Conservation (phyloP, 257 asterid species). For the Ballota nigra region DNA sequence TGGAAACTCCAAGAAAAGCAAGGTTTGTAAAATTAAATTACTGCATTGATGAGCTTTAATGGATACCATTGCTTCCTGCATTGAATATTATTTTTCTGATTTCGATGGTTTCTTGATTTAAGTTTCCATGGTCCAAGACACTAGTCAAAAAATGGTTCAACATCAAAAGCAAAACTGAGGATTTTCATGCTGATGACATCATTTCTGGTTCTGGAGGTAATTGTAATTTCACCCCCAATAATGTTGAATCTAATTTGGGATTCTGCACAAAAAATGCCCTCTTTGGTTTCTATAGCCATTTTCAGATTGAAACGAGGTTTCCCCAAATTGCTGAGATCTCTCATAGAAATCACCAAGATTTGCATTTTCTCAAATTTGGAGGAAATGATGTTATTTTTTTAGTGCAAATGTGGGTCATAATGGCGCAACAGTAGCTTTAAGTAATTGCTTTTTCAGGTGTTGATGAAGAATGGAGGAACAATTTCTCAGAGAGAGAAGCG, state of each 20-base stretch:
- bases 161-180: conserved; percentile 75
- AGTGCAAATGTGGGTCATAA: conserved; percentile 46
- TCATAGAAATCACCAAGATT: conserved; percentile 27
- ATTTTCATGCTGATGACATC: conserved; percentile 90
- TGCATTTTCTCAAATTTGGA: too few species aligned
- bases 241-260: conserved; percentile 22
- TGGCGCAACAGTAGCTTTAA: conserved; percentile 37
- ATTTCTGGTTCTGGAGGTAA: conserved; percentile 58
- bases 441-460: conserved; percentile 73
- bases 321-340: conserved; percentile 34
- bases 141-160: conserved; percentile 98
- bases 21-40: conserved; percentile 46
- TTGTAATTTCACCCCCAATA: conserved; percentile 22
- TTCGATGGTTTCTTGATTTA: conserved; percentile 26
- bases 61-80: conserved; percentile 32
- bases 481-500: conserved; percentile 65
- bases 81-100: conserved; percentile 23
- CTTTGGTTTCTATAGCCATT: conserved; percentile 18
- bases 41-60: conserved; percentile 37
- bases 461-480: conserved; percentile 94
- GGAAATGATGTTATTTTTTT: too few species aligned
- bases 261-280: conserved; percentile 8
- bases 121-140: conserved; percentile 88
- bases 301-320: conserved; percentile 17
- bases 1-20: conserved; percentile 75